Evolutionary conservation across 495 filamentous ascomycete genomes (phyloP).

Genomic region (Stereocaulon alpinum): DNA sequence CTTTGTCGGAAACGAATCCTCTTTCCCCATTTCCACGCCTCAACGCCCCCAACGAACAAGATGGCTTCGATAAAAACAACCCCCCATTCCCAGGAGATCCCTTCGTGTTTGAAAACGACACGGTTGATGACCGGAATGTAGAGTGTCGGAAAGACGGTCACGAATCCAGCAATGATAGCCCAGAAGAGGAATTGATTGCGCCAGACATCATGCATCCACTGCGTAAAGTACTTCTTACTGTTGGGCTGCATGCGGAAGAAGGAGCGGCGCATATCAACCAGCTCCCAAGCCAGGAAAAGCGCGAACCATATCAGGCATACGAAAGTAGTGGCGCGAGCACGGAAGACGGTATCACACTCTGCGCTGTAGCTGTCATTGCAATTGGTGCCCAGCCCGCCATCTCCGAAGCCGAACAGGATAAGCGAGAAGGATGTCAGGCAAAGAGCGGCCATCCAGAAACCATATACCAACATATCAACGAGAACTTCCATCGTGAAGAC

Average conservation of each 20-base stretch:
- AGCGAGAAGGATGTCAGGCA: slow-evolving; percentile 60
- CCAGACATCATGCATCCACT: slow-evolving; percentile 44
- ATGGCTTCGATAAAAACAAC: slow-evolving; percentile 21
- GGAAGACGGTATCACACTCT: slow-evolving; percentile 55
- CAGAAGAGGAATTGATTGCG: slow-evolving; percentile 66
- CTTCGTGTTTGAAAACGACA: slow-evolving; percentile 63
- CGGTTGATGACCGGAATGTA: slow-evolving; percentile 63
- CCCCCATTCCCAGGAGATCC: slow-evolving; percentile 65
- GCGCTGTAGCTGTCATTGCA: slow-evolving; percentile 53
- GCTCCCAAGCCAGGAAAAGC: slow-evolving; percentile 65
- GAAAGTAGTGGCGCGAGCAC: slow-evolving; percentile 67
- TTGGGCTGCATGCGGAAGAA: slow-evolving; percentile 56
- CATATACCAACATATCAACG: slow-evolving; percentile 65
- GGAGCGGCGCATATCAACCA: slow-evolving; percentile 58
- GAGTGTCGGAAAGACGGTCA: slow-evolving; percentile 60
- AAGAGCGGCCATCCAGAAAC: slow-evolving; percentile 54
- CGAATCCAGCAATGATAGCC: slow-evolving; percentile 54
- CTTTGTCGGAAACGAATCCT: slow-evolving; percentile 25
- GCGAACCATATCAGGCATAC: slow-evolving; percentile 65
- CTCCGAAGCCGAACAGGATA: slow-evolving; percentile 53
- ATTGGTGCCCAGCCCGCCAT: slow-evolving; percentile 48
- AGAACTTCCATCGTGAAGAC: slow-evolving; percentile 65
- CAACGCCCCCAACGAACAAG: slow-evolving; percentile 50
- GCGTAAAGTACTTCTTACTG: slow-evolving; percentile 44
- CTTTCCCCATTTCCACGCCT: slow-evolving; percentile 60